phyloP scores from a whole-genome alignment of 257 asterid species.

The Nicotiana obtusifolia region DNA sequence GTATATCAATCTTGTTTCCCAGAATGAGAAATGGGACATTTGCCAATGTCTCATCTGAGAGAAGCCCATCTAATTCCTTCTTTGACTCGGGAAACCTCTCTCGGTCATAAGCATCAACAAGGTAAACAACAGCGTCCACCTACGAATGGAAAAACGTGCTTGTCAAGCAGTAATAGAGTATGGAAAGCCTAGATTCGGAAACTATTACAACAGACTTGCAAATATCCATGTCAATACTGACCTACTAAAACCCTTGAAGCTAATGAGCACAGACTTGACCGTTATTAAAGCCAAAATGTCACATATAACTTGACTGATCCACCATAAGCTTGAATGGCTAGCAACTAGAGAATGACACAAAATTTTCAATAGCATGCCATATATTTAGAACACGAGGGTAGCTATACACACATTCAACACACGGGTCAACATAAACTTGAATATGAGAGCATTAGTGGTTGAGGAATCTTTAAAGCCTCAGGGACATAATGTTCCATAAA shows the following conservation, averaged over 20 bases:
- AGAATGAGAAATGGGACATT: conserved; percentile 43
- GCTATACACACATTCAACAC: too few relatives aligned
- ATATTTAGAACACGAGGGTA: too few relatives aligned
- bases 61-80: conserved; percentile 45
- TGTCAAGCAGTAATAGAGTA: not conserved
- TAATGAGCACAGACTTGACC: not conserved
- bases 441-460: too few relatives aligned
- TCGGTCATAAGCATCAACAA: conserved; percentile 39
- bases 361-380: too few relatives aligned
- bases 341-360: not conserved
- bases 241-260: not conserved
- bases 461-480: too few relatives aligned
- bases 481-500: too few relatives aligned
- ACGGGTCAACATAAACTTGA: too few relatives aligned
- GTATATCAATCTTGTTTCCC: conserved; percentile 42
- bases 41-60: conserved; percentile 30
- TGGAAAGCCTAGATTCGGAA: not conserved
- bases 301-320: not conserved
- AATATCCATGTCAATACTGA: not conserved
- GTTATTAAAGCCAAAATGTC: not conserved
- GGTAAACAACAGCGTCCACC: conserved; percentile 47
- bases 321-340: not conserved
- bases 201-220: not conserved
- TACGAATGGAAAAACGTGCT: not conserved
- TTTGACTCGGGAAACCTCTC: conserved; percentile 42